Conservation (phyloP, 2,329 filamentous ascomycete species). For the Fusarium napiforme region DNA sequence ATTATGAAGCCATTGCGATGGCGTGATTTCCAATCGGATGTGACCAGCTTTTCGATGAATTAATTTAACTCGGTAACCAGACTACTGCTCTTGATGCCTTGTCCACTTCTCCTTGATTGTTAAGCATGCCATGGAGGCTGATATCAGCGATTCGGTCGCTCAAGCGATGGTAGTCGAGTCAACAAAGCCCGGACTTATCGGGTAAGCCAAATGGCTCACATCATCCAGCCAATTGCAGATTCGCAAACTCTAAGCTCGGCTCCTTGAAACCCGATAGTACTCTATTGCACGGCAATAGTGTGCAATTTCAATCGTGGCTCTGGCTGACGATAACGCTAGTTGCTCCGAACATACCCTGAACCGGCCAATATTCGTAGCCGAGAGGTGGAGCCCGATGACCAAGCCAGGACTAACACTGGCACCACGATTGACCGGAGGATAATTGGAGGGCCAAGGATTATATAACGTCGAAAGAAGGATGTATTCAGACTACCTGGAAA, state of each 20-base stretch:
- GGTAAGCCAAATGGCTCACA: background rate
- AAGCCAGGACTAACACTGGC: background rate
- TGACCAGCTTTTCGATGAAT: accelerated
- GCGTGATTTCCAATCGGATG: background rate
- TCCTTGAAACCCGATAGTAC: accelerated
- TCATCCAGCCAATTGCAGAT: background rate
- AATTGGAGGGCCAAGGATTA: accelerated
- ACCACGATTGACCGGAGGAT: background rate
- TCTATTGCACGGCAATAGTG: accelerated
- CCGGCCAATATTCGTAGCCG: background rate
- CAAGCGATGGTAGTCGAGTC: accelerated
- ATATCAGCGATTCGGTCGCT: background rate
- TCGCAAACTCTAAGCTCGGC: accelerated
- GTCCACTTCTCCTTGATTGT: accelerated
- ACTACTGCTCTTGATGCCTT: accelerated
- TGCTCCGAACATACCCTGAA: background rate
- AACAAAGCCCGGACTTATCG: accelerated
- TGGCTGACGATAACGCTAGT: background rate
- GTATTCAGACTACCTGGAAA: accelerated
- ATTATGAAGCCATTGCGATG: accelerated
- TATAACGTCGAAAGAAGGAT: accelerated
- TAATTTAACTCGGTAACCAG: accelerated
- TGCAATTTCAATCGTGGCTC: accelerated
- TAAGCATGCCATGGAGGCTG: accelerated
- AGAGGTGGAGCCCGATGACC: background rate